phyloP scores from a whole-genome alignment of 495 filamentous ascomycete species.

The Haplographium delicatum region DNA sequence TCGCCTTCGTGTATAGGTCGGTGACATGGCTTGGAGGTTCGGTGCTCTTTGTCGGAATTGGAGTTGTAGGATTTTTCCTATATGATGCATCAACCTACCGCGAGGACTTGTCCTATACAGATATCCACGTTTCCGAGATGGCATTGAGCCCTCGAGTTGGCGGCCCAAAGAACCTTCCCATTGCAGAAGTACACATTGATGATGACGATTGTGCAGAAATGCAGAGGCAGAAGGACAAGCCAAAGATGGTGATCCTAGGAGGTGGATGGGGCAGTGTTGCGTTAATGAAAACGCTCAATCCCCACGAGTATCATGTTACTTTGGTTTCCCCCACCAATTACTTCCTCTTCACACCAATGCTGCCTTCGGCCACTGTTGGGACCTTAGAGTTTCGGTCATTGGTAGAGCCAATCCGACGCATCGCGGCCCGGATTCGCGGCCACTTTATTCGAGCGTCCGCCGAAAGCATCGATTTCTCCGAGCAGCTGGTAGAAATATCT shows the following conservation, averaged over 20 bases:
- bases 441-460: conserved; percentile 87
- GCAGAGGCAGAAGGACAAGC: conserved; percentile 71
- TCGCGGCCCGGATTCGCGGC: conserved; percentile 69
- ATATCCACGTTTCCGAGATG: conserved; percentile 75
- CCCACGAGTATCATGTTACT: conserved; percentile 41
- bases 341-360: conserved; percentile 97
- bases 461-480: conserved; percentile 83
- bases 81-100: conserved; percentile 93
- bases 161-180: conserved; percentile 94
- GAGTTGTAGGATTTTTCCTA: conserved; percentile 79
- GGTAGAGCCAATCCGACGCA: conserved; percentile 86
- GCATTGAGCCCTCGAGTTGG: conserved; percentile 78
- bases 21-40: conserved; percentile 46
- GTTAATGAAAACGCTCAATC: conserved; percentile 81
- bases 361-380: conserved; percentile 93
- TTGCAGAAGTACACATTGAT: conserved; percentile 78
- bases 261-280: conserved; percentile 95
- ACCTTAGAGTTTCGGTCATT: conserved; percentile 86
- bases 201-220: conserved; percentile 74
- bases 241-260: conserved; percentile 84
- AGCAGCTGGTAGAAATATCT: conserved; percentile 82
- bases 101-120: conserved; percentile 54
- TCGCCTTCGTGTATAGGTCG: conserved; percentile 47
- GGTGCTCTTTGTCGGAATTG: conserved; percentile 36
- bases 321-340: conserved; percentile 93